Conservation (phyloP, 148 eudicot species). For the Rhododendron griersonianum region DNA sequence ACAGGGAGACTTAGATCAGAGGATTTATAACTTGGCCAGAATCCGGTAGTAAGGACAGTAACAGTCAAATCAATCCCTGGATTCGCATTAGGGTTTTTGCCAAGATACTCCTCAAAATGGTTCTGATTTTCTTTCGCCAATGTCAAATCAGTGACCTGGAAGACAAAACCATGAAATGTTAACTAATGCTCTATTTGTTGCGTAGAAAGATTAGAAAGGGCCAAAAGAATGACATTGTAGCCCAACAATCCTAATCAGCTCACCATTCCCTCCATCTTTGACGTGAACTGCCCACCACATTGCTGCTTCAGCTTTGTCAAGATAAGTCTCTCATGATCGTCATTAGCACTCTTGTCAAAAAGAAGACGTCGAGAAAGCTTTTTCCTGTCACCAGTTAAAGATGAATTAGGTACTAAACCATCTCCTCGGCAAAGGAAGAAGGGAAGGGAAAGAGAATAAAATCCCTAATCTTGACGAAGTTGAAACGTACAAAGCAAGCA, state of each 20-base stretch:
- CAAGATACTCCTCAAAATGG: slow-evolving; percentile 31
- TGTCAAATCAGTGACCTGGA: slow-evolving; percentile 40
- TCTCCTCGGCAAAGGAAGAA: not conserved
- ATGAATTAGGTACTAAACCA: not conserved
- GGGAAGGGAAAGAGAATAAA: not conserved
- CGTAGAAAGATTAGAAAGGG: not conserved
- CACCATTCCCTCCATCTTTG: slow-evolving; percentile 56
- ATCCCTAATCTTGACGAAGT: not conserved
- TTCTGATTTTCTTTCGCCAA: slow-evolving; percentile 37
- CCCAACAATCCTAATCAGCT: slow-evolving; percentile 2
- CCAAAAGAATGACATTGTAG: not conserved
- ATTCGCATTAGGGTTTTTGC: slow-evolving; percentile 8
- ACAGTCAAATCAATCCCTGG: slow-evolving; percentile 45
- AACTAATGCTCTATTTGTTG: not conserved
- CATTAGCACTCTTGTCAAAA: slow-evolving; percentile 43
- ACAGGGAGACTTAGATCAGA: slow-evolving; percentile 38
- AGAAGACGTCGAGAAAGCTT: slow-evolving; percentile 41
- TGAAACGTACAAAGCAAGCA: not conserved
- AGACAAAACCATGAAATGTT: slow-evolving; percentile 1
- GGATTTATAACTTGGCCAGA: slow-evolving; percentile 49
- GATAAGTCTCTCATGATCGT: slow-evolving; percentile 44
- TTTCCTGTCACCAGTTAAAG: slow-evolving; percentile 24
- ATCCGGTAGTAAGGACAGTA: slow-evolving; percentile 46
- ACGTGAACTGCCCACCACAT: slow-evolving; percentile 45
- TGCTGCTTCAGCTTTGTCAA: slow-evolving; percentile 44